Base-by-base conservation (phyloP, 1,284 basidiomycete genomes). In the Grifola frondosa region DNA sequence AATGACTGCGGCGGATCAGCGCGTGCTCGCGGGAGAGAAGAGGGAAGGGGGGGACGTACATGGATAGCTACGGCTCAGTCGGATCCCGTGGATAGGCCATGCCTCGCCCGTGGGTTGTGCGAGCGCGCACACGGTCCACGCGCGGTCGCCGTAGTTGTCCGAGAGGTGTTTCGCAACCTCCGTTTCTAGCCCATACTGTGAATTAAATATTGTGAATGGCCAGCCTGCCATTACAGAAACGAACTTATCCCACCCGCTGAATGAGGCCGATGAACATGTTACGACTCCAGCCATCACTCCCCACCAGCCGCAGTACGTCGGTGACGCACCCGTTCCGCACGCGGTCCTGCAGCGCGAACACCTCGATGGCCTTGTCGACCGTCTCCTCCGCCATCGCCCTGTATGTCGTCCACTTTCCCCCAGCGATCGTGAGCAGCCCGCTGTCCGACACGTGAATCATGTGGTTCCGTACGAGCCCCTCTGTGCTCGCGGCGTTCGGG, bases 351-450 rank as follows among this genome's bases (percentile, higher is more conserved):
- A 95, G 67, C 23, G 68, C 71, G 69, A 91, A 97, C 42, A 80
- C 80, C 63, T 89, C 78, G 52, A 98, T 76, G 9, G 95, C 96
- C 45, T 78, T 75, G 67, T 98, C 91, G 35, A 98, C 88, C 1
- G 93, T 91, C 73, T 99, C 93, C 71, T 95, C 81, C 23, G 96
- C 93, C 96, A 98, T 98, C 39, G 88, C 88, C 41, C 92, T 74
- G 67, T 98, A 99, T 22, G 96, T 98, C 40, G 96, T 99, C 96
- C 96, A 99, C 69, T 98, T 99, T 5, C 96, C 96, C 34, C 96
- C 96, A 6, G 93, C 93, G 58, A 98, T 96, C 15, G 95, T 98
- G 48, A 99, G 68, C 53, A 99, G 71, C 16, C 94, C 94, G 50
- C 81, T 84, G 23, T 80, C 75, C 40, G 79, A 81, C 30, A 95